Evolutionary conservation across 371 early-diverging fungal species (phyloP).

Genomic region (Syncephalastrum monosporum): DNA sequence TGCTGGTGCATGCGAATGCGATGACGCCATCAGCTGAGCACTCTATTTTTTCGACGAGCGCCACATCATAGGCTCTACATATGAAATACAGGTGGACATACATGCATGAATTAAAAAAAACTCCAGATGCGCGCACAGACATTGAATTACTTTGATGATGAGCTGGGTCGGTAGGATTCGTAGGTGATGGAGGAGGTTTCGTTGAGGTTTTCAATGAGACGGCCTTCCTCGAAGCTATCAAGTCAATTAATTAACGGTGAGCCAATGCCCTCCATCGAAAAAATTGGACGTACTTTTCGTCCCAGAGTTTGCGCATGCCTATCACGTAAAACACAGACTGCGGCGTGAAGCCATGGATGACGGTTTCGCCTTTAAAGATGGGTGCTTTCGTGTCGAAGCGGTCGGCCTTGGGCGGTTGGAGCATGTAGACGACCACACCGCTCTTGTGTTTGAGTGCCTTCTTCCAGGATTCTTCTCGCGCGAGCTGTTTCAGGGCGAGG

Average conservation of each 20-base stretch:
- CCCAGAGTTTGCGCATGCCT: constrained; percentile 69
- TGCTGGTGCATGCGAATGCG: constrained; percentile 62
- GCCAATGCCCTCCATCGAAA: neutral
- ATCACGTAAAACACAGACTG: constrained; percentile 69
- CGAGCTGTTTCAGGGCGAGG: constrained; percentile 22
- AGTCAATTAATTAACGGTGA: neutral
- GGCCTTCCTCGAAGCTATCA: constrained; percentile 56
- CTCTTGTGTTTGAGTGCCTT: constrained; percentile 67
- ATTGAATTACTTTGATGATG: constrained; percentile 34
- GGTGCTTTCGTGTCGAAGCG: constrained; percentile 48
- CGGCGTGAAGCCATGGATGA: constrained; percentile 64
- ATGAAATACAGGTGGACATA: neutral
- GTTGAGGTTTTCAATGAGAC: constrained; percentile 52
- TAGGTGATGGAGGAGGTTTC: constrained; percentile 56
- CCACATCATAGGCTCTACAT: constrained; percentile 55
- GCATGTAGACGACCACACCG: constrained; percentile 60
- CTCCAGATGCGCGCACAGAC: too few relatives aligned
- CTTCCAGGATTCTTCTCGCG: constrained; percentile 55
- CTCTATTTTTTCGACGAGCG: constrained; percentile 65
- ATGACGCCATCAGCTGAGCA: constrained; percentile 61
- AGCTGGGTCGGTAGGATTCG: constrained; percentile 47
- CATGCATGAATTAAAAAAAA: neutral
- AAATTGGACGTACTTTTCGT: constrained; percentile 38
- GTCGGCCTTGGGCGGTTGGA: constrained; percentile 18
- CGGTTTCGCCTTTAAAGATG: constrained; percentile 60